Percentiles rank a stretch among this genome's conserved stretches.
phyloP scores from a whole-genome alignment of 371 early-diverging fungal species.

The Umbelopsis sp. region DNA sequence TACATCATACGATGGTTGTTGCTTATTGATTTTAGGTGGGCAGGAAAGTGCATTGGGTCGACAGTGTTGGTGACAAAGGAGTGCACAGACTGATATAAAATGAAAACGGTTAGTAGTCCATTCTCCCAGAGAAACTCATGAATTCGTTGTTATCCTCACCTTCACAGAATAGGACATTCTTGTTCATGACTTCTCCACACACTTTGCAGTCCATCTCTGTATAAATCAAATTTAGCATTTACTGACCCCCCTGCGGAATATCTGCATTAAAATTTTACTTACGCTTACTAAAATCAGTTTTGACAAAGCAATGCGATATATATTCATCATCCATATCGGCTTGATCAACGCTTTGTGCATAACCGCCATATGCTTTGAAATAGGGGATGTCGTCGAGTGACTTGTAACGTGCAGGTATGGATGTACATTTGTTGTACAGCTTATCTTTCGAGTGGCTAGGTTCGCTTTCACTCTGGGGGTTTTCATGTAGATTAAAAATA shows the following conservation, averaged over 20 bases:
- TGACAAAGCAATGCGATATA: slow-evolving; percentile 40
- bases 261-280: not conserved
- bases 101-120: no score
- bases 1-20: slow-evolving; percentile 52
- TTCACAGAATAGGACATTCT: slow-evolving; percentile 40
- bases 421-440: not conserved
- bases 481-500: not conserved
- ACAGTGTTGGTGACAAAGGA: slow-evolving; percentile 44
- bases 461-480: not conserved
- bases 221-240: no score
- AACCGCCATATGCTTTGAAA: slow-evolving; percentile 14
- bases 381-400: slow-evolving; percentile 8
- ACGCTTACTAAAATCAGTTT: slow-evolving; percentile 47
- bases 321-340: slow-evolving; percentile 25
- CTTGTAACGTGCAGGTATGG: slow-evolving; percentile 3
- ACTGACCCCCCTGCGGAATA: no score
- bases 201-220: slow-evolving; percentile 47
- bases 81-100: slow-evolving; percentile 36
- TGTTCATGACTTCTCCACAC: slow-evolving; percentile 35
- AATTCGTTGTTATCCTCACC: slow-evolving; percentile 22
- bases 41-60: slow-evolving; percentile 32
- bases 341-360: not conserved
- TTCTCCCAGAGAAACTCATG: no score
- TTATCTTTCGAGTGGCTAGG: not conserved
- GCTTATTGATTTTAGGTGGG: slow-evolving; percentile 47